These are phyloP conservation scores for Vigna reflexopilosa DNA, from an alignment of 306 rosid species.

Conservation along the genomic window DNA sequence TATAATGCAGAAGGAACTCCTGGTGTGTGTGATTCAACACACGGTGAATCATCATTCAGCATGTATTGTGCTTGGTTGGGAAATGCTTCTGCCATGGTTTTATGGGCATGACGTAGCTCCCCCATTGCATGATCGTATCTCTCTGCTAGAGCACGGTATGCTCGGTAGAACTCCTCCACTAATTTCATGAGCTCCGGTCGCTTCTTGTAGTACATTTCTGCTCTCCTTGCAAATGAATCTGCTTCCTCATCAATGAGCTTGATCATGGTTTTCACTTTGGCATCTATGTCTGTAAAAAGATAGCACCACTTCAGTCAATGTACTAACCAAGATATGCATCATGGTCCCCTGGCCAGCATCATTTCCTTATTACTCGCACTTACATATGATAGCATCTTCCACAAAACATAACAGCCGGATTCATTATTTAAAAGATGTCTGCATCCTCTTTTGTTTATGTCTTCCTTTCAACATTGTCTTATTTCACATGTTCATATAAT, in stretches of 20 bases:
- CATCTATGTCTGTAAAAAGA: slow-evolving; percentile 80
- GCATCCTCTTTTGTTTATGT: slow-evolving; percentile 17
- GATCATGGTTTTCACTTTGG: slow-evolving; percentile 95
- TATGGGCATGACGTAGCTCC: slow-evolving; percentile 89
- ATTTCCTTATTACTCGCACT: slow-evolving; percentile 4
- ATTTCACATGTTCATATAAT: no score
- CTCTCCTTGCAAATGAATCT: slow-evolving; percentile 95
- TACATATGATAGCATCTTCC: slow-evolving; percentile 12
- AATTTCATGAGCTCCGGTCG: slow-evolving; percentile 91
- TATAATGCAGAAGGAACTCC: slow-evolving; percentile 51
- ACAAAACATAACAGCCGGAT: slow-evolving; percentile 12
- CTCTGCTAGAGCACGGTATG: slow-evolving; percentile 99
- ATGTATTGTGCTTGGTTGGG: slow-evolving; percentile 68
- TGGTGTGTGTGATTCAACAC: slow-evolving; percentile 60
- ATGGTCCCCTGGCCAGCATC: background rate
- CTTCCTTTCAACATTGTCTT: background rate
- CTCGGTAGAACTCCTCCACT: slow-evolving; percentile 98
- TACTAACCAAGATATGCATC: slow-evolving; percentile 12
- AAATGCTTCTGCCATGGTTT: slow-evolving; percentile 84
- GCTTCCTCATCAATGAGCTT: slow-evolving; percentile 96
- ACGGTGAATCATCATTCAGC: slow-evolving; percentile 63
- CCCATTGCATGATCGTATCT: slow-evolving; percentile 95
- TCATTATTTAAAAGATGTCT: slow-evolving; percentile 15
- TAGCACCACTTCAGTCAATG: slow-evolving; percentile 36
- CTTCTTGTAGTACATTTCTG: slow-evolving; percentile 96